A percentile compares a stretch with the other conserved stretches of the same genome.
Evolutionary conservation across 192 early-diverging fungal species (phyloP).

Genomic region (Phycomyces blakesleeanus): DNA sequence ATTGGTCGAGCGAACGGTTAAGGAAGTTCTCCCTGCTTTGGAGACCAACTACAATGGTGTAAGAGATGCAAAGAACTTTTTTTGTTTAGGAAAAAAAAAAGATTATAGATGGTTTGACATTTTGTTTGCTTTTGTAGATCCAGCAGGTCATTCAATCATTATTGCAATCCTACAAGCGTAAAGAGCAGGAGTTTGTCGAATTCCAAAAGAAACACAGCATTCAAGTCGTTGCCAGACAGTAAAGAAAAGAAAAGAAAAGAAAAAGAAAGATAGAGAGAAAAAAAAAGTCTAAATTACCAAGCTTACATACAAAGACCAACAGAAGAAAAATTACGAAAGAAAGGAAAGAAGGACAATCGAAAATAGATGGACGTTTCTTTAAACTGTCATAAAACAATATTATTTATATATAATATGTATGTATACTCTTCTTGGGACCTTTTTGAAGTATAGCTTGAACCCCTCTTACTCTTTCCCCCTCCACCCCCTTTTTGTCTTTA

Average conservation of each 20-base stretch:
- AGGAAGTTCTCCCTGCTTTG: slow-evolving; percentile 86
- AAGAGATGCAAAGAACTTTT: too few relatives aligned
- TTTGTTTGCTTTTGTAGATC: slow-evolving; percentile 50
- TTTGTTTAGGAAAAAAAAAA: too few relatives aligned
- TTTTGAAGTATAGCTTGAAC: too few relatives aligned
- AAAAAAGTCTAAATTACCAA: too few relatives aligned
- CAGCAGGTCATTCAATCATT: slow-evolving; percentile 72
- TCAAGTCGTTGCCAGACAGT: slow-evolving; percentile 46
- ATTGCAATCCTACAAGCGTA: slow-evolving; percentile 75
- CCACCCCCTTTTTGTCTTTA: too few relatives aligned
- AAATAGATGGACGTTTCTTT: too few relatives aligned
- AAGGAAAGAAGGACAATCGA: neutral
- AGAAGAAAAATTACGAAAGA: neutral
- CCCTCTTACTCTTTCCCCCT: too few relatives aligned
- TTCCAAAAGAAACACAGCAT: slow-evolving; percentile 92
- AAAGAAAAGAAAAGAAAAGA: neutral
- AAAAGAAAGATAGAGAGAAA: neutral
- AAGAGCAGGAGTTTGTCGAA: slow-evolving; percentile 83
- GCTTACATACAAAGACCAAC: too few relatives aligned
- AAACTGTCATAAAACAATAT: too few relatives aligned
- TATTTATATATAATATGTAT: too few relatives aligned
- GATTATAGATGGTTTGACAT: too few relatives aligned
- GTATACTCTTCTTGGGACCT: too few relatives aligned
- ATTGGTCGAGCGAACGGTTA: slow-evolving; percentile 87
- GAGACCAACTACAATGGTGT: slow-evolving; percentile 83